Base-by-base conservation (phyloP, 2,329 filamentous ascomycete species). In the Mycosphaerelloides madeirae region DNA sequence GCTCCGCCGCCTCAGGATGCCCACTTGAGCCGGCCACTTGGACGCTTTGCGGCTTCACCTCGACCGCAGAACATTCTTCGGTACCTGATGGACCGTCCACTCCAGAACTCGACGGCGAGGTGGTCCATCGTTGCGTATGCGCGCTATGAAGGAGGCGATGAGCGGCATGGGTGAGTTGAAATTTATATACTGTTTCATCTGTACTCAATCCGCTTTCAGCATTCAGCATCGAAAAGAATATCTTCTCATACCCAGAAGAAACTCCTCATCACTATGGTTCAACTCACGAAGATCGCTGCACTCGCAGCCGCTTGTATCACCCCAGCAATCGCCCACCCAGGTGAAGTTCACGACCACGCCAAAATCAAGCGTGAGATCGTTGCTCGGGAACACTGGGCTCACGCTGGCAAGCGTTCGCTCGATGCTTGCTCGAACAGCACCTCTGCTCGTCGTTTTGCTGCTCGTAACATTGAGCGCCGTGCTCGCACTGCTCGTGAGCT, bases 321-420 rank as follows among this genome's bases (percentile, higher is more conserved):
- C n/a, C 48, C 48, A 31, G 41, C 44, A 13, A 14, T 48, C 29
- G 62, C 62, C 28, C 63, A 66, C 29, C 63, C 63, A 19, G 63
- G 63, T 28, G 63, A 66, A 47, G 57, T 61, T 36, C 62, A 65
- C 37, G 59, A 64, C 25, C 50, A 34, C 54, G 43, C 44, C 51
- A 29, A 53, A 20, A 43, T 65, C 48, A 60, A 58, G 51, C 55
- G 61, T 7, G 53, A 65, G 43, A 58, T 66, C 35, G 46, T 57
- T 20, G 55, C 38, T 28, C 59, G 62, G 40, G 50, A 60, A 36
- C 41, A 50, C 28, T 50, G 48, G 48, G 48, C 48, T 16, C 41
- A 44, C 31, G 35, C 41, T 22, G 48, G 48, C 5, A 50, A 47
- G 25, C 37, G 48, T 3, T 37, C 48, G 15, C 48, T 50, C 25